A percentile compares a stretch with the other conserved stretches of the same genome.
phyloP scores from a whole-genome alignment of 208 protist genomes.

The Kentomonas sorsogonicus region DNA sequence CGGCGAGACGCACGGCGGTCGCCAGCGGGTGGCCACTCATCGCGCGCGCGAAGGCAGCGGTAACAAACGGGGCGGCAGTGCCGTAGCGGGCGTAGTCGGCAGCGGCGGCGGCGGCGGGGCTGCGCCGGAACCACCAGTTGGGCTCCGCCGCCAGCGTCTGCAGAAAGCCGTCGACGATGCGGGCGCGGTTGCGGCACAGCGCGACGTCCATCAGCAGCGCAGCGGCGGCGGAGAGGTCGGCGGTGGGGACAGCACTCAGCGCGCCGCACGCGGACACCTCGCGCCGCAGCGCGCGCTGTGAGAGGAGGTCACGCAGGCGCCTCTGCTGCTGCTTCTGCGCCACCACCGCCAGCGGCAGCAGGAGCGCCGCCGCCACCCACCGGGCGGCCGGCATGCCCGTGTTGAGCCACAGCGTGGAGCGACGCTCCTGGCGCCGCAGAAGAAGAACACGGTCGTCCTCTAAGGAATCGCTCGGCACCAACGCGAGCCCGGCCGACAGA shows the following conservation, averaged over 20 bases:
- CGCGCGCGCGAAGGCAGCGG: conserved; percentile 9
- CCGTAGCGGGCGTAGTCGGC: neutral
- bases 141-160: conserved; percentile 47
- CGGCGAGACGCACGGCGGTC: conserved; percentile 3
- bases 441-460: too few species aligned
- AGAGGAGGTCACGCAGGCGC: conserved; percentile 37
- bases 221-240: too few species aligned
- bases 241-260: too few species aligned
- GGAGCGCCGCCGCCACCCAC: conserved; percentile 70
- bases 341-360: conserved; percentile 61
- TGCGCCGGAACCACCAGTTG: conserved; percentile 58
- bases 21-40: neutral
- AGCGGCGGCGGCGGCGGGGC: neutral
- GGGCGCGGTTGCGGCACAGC: conserved; percentile 69
- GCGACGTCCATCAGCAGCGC: conserved; percentile 73
- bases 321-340: conserved; percentile 66
- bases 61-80: conserved; percentile 2
- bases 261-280: too few species aligned
- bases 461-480: too few species aligned
- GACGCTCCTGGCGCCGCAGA: too few species aligned
- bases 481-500: too few species aligned
- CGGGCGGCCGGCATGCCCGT: conserved; percentile 61
- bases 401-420: conserved; percentile 67
- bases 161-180: conserved; percentile 66
- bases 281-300: too few species aligned